These are phyloP conservation scores for Pharus latifolius DNA, from an alignment of 176 grass and related monocot genomes.

Conservation along the genomic window DNA sequence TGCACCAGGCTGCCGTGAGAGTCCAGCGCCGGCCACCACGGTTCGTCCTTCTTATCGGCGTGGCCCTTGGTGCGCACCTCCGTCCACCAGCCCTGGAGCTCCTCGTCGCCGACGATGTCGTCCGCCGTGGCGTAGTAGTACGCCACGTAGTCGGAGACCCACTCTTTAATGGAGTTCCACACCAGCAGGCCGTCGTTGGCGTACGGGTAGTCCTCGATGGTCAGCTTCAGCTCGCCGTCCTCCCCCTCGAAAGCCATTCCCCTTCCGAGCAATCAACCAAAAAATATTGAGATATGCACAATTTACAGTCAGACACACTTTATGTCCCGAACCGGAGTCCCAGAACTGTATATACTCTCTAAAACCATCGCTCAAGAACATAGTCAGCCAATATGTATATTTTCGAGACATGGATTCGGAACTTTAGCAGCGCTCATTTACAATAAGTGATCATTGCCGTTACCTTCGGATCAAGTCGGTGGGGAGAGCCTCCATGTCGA, in stretches of 20 bases:
- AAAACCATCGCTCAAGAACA: too few relatives aligned
- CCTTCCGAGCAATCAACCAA: neutral
- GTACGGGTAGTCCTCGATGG: constrained; percentile 67
- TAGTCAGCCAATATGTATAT: too few relatives aligned
- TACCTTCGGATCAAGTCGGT: constrained; percentile 55
- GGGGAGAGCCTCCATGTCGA: constrained; percentile 76
- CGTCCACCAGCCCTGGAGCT: constrained; percentile 59
- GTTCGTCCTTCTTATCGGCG: constrained; percentile 41
- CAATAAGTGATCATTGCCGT: too few relatives aligned
- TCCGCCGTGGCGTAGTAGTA: constrained; percentile 19
- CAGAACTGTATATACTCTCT: too few relatives aligned
- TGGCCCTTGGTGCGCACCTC: constrained; percentile 65
- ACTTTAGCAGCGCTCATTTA: too few relatives aligned
- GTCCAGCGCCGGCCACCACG: constrained; percentile 57
- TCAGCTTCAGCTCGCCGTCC: constrained; percentile 24
- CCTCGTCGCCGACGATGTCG: constrained; percentile 19
- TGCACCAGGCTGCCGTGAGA: constrained; percentile 19
- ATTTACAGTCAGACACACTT: too few relatives aligned
- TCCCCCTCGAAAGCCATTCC: constrained; percentile 42
- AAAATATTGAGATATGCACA: neutral
- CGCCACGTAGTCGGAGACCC: constrained; percentile 28
- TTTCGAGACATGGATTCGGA: too few relatives aligned
- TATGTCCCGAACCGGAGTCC: too few relatives aligned
- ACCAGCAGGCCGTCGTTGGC: constrained; percentile 52
- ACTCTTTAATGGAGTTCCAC: constrained; percentile 42